Evolutionary conservation across 441 rosid species (phyloP).

Genomic region (Eruca vesicaria): DNA sequence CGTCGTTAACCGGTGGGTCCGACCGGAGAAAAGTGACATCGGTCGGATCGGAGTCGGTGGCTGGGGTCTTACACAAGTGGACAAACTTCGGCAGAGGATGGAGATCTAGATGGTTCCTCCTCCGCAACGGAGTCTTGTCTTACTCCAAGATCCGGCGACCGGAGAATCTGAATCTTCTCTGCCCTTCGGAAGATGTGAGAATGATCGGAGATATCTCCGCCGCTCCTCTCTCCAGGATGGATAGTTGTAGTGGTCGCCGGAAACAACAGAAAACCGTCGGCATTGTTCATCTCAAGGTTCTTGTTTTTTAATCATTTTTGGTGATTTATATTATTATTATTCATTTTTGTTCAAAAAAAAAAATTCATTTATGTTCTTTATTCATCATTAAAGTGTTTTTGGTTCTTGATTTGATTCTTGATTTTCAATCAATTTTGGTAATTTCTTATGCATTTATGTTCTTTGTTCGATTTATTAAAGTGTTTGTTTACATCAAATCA

Average conservation of each 20-base stretch:
- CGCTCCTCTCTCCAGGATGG: constrained; percentile 54
- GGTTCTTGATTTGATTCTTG: neutral
- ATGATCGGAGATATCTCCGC: constrained; percentile 73
- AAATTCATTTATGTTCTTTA: neutral
- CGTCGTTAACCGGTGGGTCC: constrained; percentile 42
- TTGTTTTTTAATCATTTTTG: neutral
- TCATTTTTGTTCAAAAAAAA: neutral
- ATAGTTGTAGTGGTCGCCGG: constrained; percentile 59
- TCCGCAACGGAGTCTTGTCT: constrained; percentile 73
- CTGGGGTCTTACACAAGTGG: constrained; percentile 91
- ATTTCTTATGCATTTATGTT: neutral
- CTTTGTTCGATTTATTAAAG: neutral
- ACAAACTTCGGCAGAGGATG: constrained; percentile 96
- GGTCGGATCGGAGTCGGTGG: constrained; percentile 40
- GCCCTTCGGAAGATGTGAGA: constrained; percentile 62
- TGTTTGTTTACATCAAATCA: neutral
- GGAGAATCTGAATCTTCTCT: constrained; percentile 52
- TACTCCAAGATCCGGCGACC: constrained; percentile 80
- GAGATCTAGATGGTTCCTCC: constrained; percentile 94
- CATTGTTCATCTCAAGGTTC: constrained; percentile 68
- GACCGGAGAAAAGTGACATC: constrained; percentile 15
- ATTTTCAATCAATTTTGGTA: neutral
- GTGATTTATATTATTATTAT: neutral
- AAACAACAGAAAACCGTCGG: constrained; percentile 72
- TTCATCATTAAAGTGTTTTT: no score